These are phyloP conservation scores for Cystofilobasidium bisporidii DNA, from an alignment of 768 basidiomycete genomes.

Conservation along the genomic window DNA sequence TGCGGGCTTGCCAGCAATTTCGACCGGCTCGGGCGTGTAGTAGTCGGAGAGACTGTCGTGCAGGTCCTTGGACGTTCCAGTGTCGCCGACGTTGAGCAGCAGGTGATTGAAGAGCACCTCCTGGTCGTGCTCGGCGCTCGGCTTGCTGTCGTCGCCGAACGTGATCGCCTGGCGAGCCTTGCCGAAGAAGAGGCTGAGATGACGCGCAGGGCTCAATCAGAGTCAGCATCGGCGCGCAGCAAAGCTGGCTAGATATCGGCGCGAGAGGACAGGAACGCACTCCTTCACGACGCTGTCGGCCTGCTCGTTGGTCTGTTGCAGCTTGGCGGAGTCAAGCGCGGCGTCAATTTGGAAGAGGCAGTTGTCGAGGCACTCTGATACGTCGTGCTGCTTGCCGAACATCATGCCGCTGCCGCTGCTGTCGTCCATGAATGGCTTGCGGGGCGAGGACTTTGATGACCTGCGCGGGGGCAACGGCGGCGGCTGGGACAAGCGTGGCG, in stretches of 20 bases:
- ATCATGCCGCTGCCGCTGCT: slow-evolving; percentile 18
- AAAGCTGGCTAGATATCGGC: too few species aligned
- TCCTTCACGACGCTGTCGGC: slow-evolving; percentile 28
- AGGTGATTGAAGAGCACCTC: slow-evolving; percentile 89
- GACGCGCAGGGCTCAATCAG: background rate
- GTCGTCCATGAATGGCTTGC: background rate
- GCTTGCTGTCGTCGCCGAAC: slow-evolving; percentile 29
- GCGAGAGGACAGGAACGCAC: slow-evolving; percentile 17
- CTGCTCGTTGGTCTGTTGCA: slow-evolving; percentile 39
- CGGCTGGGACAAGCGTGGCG: background rate
- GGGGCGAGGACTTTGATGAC: too few species aligned
- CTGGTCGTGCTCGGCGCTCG: slow-evolving; percentile 51
- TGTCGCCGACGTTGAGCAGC: slow-evolving; percentile 73
- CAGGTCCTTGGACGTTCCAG: slow-evolving; percentile 65
- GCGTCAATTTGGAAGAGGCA: slow-evolving; percentile 98
- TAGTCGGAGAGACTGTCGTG: slow-evolving; percentile 89
- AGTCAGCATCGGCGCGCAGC: too few species aligned
- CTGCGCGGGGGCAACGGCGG: slow-evolving; percentile 22
- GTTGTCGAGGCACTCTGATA: slow-evolving; percentile 98
- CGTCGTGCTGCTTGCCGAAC: slow-evolving; percentile 79
- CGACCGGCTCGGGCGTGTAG: slow-evolving; percentile 70
- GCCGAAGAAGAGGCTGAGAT: slow-evolving; percentile 70
- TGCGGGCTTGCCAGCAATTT: slow-evolving; percentile 76
- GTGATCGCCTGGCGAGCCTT: slow-evolving; percentile 57
- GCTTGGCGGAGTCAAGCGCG: slow-evolving; percentile 57